Percentiles rank a stretch among this genome's conserved stretches.
phyloP scores from a whole-genome alignment of 164 flowering plant genomes.

The Vitis riparia region DNA sequence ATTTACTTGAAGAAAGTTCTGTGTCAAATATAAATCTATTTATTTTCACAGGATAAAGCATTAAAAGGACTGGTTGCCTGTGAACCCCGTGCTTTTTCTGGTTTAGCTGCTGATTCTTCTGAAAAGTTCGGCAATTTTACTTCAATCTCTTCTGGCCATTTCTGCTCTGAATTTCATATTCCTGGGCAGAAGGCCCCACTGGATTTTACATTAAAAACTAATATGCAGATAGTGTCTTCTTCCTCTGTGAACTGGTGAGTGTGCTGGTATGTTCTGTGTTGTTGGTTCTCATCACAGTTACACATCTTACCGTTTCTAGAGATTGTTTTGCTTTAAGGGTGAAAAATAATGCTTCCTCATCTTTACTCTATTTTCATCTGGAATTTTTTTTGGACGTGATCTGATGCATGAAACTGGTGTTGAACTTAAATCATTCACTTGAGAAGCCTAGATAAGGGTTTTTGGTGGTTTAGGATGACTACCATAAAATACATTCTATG shows the following conservation, averaged over 20 bases:
- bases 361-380: background rate
- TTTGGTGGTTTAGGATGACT: background rate
- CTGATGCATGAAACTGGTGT: background rate
- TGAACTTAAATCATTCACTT: background rate
- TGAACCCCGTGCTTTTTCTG: slow-evolving; percentile 32
- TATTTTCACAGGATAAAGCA: slow-evolving; percentile 49
- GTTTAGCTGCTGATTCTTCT: slow-evolving; percentile 30
- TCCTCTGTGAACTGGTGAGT: slow-evolving; percentile 80
- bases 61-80: slow-evolving; percentile 68
- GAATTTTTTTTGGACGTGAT: background rate
- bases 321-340: background rate
- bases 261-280: background rate
- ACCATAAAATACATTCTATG: no score
- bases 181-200: slow-evolving; percentile 64
- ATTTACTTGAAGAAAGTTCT: background rate
- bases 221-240: slow-evolving; percentile 63
- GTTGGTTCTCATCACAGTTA: background rate
- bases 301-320: background rate
- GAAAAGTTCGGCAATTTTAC: slow-evolving; percentile 30
- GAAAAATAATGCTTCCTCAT: background rate
- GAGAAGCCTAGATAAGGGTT: background rate
- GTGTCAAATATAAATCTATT: background rate
- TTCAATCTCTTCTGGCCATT: slow-evolving; percentile 23
- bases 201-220: slow-evolving; percentile 83
- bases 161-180: slow-evolving; percentile 45